Evolutionary conservation across 2,329 filamentous ascomycete species (phyloP).

Genomic region (Talaromyces marneffei): DNA sequence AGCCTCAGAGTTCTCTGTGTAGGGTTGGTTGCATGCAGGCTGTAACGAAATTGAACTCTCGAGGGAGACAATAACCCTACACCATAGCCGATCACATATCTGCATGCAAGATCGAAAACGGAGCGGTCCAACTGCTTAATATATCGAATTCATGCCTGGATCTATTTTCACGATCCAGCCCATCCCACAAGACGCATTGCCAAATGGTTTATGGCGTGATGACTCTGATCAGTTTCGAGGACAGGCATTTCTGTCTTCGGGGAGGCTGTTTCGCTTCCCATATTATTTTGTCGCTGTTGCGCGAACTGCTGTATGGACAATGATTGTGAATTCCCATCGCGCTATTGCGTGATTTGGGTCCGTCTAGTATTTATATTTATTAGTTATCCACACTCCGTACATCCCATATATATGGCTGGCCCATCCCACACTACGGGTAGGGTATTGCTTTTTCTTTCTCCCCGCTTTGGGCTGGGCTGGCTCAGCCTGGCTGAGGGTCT

Average conservation of each 20-base stretch:
- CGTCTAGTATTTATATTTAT: neutral
- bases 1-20: neutral
- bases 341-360: neutral
- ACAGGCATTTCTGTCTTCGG: neutral
- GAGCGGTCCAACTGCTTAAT: neutral
- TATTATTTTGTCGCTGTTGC: neutral
- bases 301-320: neutral
- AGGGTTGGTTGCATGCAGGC: neutral
- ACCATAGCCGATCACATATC: neutral
- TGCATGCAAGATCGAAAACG: neutral
- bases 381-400: neutral
- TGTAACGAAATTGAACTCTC: neutral
- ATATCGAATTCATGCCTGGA: neutral
- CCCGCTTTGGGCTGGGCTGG: neutral
- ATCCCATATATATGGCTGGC: neutral
- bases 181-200: neutral
- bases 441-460: neutral
- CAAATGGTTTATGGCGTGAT: neutral
- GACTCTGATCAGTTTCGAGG: neutral
- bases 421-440: neutral
- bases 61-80: neutral
- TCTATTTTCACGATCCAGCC: neutral
- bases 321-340: neutral
- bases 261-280: neutral
- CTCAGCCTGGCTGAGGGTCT: neutral